phyloP scores from a whole-genome alignment of 345 rosid species.

The Hypericum perforatum region DNA sequence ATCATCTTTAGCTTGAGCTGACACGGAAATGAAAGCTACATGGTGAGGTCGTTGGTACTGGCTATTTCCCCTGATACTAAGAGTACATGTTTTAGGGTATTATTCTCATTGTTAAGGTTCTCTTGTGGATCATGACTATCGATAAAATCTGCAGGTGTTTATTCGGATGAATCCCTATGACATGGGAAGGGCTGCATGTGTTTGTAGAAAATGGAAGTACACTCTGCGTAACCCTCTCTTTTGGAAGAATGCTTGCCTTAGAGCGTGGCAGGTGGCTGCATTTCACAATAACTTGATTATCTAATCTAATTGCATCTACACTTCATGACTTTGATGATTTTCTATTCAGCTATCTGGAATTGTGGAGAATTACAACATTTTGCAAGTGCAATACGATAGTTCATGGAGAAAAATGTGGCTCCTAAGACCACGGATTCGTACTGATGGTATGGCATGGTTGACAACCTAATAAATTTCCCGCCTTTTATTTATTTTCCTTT shows the following conservation, averaged over 20 bases:
- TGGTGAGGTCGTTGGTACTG: too few relatives aligned
- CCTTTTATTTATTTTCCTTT: neutral
- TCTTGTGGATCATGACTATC: neutral
- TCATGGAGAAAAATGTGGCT: slow-evolving; percentile 99
- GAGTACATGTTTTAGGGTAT: neutral
- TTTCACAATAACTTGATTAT: neutral
- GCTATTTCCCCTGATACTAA: too few relatives aligned
- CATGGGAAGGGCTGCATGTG: slow-evolving; percentile 80
- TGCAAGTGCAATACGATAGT: slow-evolving; percentile 73
- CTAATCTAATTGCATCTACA: slow-evolving; percentile 3
- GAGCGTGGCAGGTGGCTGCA: slow-evolving; percentile 71
- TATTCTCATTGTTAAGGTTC: neutral
- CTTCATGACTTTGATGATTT: slow-evolving; percentile 3
- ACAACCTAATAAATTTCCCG: neutral
- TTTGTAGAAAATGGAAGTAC: slow-evolving; percentile 90
- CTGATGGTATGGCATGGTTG: slow-evolving; percentile 50
- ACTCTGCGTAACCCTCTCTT: slow-evolving; percentile 77
- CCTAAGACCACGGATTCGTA: slow-evolving; percentile 77
- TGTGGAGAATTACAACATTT: slow-evolving; percentile 65
- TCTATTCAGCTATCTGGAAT: slow-evolving; percentile 51
- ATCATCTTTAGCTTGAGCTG: too few relatives aligned
- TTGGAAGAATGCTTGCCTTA: slow-evolving; percentile 93
- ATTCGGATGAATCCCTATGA: slow-evolving; percentile 73
- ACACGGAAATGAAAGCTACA: too few relatives aligned
- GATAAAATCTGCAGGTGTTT: slow-evolving; percentile 52